These are phyloP conservation scores for Russula emetica DNA, from an alignment of 768 basidiomycete genomes.

Conservation along the genomic window DNA sequence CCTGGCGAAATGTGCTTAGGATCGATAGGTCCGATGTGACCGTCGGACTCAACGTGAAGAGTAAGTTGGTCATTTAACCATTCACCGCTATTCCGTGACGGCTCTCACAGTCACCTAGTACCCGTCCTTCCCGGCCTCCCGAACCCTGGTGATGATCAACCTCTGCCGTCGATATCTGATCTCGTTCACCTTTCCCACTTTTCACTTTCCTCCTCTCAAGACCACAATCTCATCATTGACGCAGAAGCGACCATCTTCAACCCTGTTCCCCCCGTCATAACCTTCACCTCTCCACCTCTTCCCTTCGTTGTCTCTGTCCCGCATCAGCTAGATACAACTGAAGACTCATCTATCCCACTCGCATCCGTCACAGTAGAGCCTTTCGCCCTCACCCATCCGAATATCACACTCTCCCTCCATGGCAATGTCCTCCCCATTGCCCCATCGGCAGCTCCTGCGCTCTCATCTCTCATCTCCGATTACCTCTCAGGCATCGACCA, in stretches of 20 bases:
- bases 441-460: constrained; percentile 36
- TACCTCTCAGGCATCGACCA: constrained; percentile 58
- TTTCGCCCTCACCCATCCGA: constrained; percentile 61
- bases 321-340: constrained; percentile 18
- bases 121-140: constrained; percentile 65
- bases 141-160: constrained; percentile 45
- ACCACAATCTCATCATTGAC: constrained; percentile 32
- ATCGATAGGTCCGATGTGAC: constrained; percentile 3
- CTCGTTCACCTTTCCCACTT: constrained; percentile 61
- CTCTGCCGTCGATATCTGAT: constrained; percentile 54
- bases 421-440: constrained; percentile 57
- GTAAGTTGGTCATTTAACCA: constrained; percentile 38
- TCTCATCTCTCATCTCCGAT: constrained; percentile 60
- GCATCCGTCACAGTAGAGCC: constrained; percentile 53
- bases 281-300: constrained; percentile 50
- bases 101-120: constrained; percentile 40
- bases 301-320: constrained; percentile 62
- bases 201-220: constrained; percentile 37
- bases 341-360: constrained; percentile 39
- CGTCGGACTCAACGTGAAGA: constrained; percentile 43
- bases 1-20: constrained; percentile 20
- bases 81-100: constrained; percentile 15
- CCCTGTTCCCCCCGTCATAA: constrained; percentile 48
- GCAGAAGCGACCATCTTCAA: constrained; percentile 58
- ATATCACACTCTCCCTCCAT: constrained; percentile 53